Percentiles rank a stretch among this genome's conserved stretches.
phyloP scores from a whole-genome alignment of 2,329 filamentous ascomycete species.

The Ascochyta clinopodiicola region DNA sequence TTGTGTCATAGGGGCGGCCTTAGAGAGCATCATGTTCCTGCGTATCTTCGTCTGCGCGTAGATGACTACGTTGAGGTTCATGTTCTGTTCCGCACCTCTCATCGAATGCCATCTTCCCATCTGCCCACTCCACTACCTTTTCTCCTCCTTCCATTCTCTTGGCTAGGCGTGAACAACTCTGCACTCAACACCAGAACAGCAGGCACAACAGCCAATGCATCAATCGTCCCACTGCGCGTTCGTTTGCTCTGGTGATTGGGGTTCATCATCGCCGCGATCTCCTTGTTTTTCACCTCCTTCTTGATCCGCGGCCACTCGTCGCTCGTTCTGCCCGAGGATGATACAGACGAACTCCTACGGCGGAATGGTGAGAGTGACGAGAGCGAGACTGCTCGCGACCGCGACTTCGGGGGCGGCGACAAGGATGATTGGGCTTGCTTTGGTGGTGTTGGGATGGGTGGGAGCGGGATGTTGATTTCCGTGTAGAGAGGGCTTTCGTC shows the following conservation, averaged over 20 bases:
- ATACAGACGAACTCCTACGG: slow-evolving; percentile 20
- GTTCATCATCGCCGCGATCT: slow-evolving; percentile 36
- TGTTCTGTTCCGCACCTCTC: background rate
- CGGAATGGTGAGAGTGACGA: slow-evolving; percentile 35
- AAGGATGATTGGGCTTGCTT: slow-evolving; percentile 9
- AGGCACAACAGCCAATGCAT: slow-evolving; percentile 45
- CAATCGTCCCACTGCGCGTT: slow-evolving; percentile 33
- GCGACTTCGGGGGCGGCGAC: slow-evolving; percentile 14
- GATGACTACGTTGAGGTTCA: background rate
- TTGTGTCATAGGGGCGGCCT: background rate
- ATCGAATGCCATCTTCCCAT: slow-evolving; percentile 36
- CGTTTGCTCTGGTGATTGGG: slow-evolving; percentile 28
- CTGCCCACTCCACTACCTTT: slow-evolving; percentile 29
- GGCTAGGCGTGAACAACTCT: slow-evolving; percentile 44
- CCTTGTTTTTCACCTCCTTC: slow-evolving; percentile 31
- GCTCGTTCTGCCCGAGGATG: slow-evolving; percentile 11
- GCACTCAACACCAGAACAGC: slow-evolving; percentile 44
- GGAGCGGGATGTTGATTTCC: slow-evolving; percentile 44
- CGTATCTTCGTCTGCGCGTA: background rate
- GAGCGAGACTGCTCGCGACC: slow-evolving; percentile 32
- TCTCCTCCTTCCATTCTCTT: slow-evolving; percentile 13
- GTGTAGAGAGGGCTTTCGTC: slow-evolving; percentile 40
- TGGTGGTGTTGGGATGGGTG: slow-evolving; percentile 24
- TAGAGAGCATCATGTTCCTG: background rate
- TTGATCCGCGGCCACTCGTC: slow-evolving; percentile 27